phyloP scores from a whole-genome alignment of 1,284 basidiomycete genomes.

The Gomphus bonarii region DNA sequence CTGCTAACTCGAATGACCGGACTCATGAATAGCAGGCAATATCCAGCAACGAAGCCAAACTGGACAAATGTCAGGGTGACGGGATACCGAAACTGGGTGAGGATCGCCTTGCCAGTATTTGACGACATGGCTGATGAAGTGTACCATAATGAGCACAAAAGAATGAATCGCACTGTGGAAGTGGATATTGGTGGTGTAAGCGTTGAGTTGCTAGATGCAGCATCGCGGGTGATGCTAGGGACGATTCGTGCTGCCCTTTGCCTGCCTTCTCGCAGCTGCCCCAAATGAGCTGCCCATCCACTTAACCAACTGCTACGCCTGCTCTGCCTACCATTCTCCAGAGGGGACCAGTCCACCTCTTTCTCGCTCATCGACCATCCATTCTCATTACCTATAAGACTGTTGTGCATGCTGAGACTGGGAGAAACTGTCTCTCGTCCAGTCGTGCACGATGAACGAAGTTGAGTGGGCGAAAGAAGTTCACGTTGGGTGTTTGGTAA shows the following conservation, averaged over 20 bases:
- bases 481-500: neutral
- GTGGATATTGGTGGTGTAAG: neutral
- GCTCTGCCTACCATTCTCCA: constrained; percentile 1
- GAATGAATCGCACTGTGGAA: constrained; percentile 22
- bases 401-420: neutral
- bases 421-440: neutral
- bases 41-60: constrained; percentile 87
- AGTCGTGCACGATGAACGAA: neutral
- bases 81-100: constrained; percentile 79
- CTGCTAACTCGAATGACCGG: constrained; percentile 58
- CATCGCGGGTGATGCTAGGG: neutral
- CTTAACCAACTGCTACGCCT: neutral
- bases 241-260: neutral
- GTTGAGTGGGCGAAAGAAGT: neutral
- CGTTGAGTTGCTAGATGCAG: neutral
- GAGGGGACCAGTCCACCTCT: neutral
- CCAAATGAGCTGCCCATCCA: neutral
- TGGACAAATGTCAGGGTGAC: constrained; percentile 95
- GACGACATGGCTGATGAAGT: constrained; percentile 78
- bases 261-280: neutral
- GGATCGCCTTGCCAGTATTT: constrained; percentile 83
- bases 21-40: constrained; percentile 75
- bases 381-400: neutral
- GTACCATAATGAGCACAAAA: constrained; percentile 76
- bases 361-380: constrained; percentile 4